A percentile compares a stretch with the other conserved stretches of the same genome.
Evolutionary conservation across 495 filamentous ascomycete species (phyloP).

Genomic region (Penicillium fimorum): DNA sequence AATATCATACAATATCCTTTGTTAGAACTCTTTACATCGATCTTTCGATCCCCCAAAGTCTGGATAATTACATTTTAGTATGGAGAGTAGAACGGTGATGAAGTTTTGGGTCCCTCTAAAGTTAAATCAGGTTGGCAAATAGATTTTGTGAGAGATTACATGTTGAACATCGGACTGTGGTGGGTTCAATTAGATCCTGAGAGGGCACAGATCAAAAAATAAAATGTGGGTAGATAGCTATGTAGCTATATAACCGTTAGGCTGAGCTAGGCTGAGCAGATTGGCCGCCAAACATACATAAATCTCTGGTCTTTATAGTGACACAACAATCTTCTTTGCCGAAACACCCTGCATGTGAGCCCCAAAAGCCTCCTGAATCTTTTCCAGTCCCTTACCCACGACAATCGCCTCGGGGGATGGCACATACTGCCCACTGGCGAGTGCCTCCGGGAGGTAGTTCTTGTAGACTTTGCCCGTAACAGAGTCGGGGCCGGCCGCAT

Average conservation of each 20-base stretch:
- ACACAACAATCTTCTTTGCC: conserved; percentile 34
- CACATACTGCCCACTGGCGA: not conserved
- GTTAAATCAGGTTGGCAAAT: no score
- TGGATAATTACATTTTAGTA: no score
- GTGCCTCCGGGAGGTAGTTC: not conserved
- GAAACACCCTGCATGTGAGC: conserved; percentile 33
- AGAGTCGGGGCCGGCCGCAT: not conserved
- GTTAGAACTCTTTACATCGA: no score
- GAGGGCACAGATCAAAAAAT: not conserved
- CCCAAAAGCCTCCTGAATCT: conserved; percentile 37
- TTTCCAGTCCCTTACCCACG: conserved; percentile 34
- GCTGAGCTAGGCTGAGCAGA: not conserved
- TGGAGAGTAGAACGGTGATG: no score
- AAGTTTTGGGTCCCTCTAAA: no score
- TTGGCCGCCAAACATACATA: not conserved
- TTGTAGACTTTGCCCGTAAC: not conserved
- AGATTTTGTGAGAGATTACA: no score
- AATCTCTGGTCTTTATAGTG: not conserved
- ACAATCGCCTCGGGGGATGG: not conserved
- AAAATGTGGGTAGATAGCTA: not conserved
- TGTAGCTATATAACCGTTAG: not conserved
- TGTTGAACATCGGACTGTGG: no score
- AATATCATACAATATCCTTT: no score
- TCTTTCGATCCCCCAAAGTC: no score
- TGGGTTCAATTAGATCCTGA: no score